Conservation (phyloP, 768 basidiomycete genomes). For the Amylocystis lapponica region DNA sequence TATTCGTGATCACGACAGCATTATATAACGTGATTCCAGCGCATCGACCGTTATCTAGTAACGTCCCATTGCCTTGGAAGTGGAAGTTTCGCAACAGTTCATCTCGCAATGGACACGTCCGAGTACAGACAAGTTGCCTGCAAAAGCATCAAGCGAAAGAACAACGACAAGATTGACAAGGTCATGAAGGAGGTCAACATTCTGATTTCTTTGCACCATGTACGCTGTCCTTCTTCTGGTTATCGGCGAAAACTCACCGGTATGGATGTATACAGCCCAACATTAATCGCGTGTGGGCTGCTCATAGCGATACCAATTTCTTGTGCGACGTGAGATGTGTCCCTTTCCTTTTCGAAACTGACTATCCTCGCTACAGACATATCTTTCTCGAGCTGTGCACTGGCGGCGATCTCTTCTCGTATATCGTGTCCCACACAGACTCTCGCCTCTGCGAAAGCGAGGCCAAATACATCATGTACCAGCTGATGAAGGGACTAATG, state of each 20-base stretch:
- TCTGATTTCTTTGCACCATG: conserved; percentile 65
- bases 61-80: conserved; percentile 76
- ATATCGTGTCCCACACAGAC: conserved; percentile 59
- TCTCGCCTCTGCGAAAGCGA: conserved; percentile 68
- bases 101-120: conserved; percentile 63
- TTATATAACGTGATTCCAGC: conserved; percentile 28
- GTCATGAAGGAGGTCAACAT: conserved; percentile 79
- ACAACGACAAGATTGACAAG: conserved; percentile 49
- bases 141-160: conserved; percentile 69
- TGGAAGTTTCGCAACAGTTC: conserved; percentile 79
- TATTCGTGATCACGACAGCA: not conserved
- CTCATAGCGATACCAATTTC: conserved; percentile 30
- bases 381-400: conserved; percentile 85
- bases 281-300: conserved; percentile 72
- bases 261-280: conserved; percentile 52
- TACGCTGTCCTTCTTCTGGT: conserved; percentile 26
- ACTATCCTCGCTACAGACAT: conserved; percentile 38
- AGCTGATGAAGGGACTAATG: conserved; percentile 62
- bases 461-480: conserved; percentile 80
- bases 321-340: conserved; percentile 10
- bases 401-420: conserved; percentile 84
- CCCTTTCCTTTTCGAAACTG: not conserved
- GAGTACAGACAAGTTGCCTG: conserved; percentile 74
- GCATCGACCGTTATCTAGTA: conserved; percentile 62
- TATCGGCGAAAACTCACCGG: not conserved